Conservation (phyloP, 495 filamentous ascomycete species). For the Penicillium desertorum region DNA sequence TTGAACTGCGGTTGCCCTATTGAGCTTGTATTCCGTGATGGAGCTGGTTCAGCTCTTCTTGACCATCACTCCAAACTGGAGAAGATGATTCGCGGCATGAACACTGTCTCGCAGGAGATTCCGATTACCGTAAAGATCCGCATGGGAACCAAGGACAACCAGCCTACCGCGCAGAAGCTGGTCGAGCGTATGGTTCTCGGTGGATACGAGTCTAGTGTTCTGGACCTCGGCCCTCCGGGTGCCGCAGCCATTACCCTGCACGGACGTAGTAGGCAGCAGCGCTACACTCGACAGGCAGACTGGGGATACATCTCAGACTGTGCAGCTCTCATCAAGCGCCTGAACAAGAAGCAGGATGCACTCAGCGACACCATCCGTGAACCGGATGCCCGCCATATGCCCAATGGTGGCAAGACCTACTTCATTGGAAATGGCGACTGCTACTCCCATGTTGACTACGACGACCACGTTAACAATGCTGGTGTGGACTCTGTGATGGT, state of each 20-base stretch:
- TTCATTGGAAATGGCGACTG: slow-evolving; percentile 97
- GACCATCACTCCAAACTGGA: slow-evolving; percentile 80
- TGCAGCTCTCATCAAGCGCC: slow-evolving; percentile 74
- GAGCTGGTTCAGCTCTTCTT: slow-evolving; percentile 91
- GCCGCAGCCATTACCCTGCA: slow-evolving; percentile 93
- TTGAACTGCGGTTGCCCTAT: slow-evolving; percentile 97
- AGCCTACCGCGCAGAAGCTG: slow-evolving; percentile 76
- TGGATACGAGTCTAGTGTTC: slow-evolving; percentile 59
- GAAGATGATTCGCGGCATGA: slow-evolving; percentile 93
- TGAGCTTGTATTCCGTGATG: slow-evolving; percentile 81
- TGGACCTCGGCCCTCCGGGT: slow-evolving; percentile 66
- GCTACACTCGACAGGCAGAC: slow-evolving; percentile 85
- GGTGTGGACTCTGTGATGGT: slow-evolving; percentile 89
- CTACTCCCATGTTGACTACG: slow-evolving; percentile 89
- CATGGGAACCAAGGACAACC: slow-evolving; percentile 79
- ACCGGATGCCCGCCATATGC: slow-evolving; percentile 63
- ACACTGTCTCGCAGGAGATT: slow-evolving; percentile 78
- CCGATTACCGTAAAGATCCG: slow-evolving; percentile 93
- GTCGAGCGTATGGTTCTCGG: slow-evolving; percentile 81
- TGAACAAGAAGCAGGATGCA: slow-evolving; percentile 62
- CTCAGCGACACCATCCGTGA: slow-evolving; percentile 74
- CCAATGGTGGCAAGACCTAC: slow-evolving; percentile 67
- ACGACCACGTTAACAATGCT: slow-evolving; percentile 69
- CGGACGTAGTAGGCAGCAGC: slow-evolving; percentile 87
- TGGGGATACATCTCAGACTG: slow-evolving; percentile 93